Evolutionary conservation across 2,329 filamentous ascomycete genomes (phyloP).

Genomic region (Lasiodiplodia hormozganensis): DNA sequence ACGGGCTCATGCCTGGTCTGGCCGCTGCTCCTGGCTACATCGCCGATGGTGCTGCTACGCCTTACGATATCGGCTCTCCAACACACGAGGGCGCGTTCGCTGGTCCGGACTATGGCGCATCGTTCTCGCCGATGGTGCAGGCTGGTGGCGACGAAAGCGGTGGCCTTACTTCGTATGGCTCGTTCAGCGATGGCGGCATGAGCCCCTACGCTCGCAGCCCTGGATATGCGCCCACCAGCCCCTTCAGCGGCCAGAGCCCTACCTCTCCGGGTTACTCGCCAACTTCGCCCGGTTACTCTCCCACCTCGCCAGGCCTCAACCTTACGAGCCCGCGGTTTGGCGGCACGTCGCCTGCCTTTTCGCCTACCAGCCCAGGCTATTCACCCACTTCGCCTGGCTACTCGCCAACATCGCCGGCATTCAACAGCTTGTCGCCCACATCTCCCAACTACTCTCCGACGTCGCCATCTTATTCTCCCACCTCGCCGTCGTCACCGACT

Average conservation of each 20-base stretch:
- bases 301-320: conserved; percentile 61
- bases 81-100: conserved; percentile 66
- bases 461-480: conserved; percentile 75
- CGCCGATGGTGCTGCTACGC: conserved; percentile 86
- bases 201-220: conserved; percentile 77
- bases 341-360: conserved; percentile 29
- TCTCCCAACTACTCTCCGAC: conserved; percentile 68
- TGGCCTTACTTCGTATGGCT: conserved; percentile 71
- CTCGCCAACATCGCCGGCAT: conserved; percentile 76
- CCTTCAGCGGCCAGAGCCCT: conserved; percentile 66
- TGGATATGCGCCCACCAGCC: conserved; percentile 72
- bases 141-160: conserved; percentile 66
- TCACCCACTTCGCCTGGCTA: conserved; percentile 70
- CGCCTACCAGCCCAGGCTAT: conserved; percentile 66
- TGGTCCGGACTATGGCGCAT: conserved; percentile 66
- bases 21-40: conserved; percentile 76
- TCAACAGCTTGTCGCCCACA: conserved; percentile 51
- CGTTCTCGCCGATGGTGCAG: conserved; percentile 78
- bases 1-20: conserved; percentile 79
- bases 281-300: conserved; percentile 66
- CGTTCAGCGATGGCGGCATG: conserved; percentile 67
- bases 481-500: conserved; percentile 64
- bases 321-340: conserved; percentile 61
- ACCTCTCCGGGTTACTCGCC: conserved; percentile 48
- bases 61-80: conserved; percentile 79